A percentile compares a stretch with the other conserved stretches of the same genome.
These are phyloP conservation scores for Colletotrichum viniferum DNA, from an alignment of 2,329 filamentous ascomycete genomes.

Conservation along the genomic window DNA sequence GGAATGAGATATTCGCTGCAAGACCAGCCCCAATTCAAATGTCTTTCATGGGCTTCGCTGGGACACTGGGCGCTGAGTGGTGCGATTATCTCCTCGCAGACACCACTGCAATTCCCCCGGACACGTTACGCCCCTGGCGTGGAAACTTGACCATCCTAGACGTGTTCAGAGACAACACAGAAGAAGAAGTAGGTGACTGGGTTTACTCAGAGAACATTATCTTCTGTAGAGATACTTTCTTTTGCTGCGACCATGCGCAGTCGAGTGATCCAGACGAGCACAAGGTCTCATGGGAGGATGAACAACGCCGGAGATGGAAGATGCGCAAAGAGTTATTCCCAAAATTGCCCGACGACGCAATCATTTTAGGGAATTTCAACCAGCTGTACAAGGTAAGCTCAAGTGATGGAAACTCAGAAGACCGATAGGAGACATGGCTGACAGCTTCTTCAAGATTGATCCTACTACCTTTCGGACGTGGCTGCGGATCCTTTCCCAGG, in stretches of 20 bases:
- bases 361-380: constrained; percentile 98
- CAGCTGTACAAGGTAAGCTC: constrained; percentile 90
- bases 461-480: constrained; percentile 95
- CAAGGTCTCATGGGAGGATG: constrained; percentile 78
- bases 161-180: constrained; percentile 67
- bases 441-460: constrained; percentile 72
- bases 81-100: constrained; percentile 97
- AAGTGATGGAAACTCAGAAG: background rate
- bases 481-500: constrained; percentile 84
- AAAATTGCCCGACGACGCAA: constrained; percentile 75
- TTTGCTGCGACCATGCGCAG: constrained; percentile 96
- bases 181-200: constrained; percentile 77
- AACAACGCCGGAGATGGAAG: constrained; percentile 81
- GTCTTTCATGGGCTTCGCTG: constrained; percentile 99
- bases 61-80: constrained; percentile 95
- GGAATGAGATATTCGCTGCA: constrained; percentile 96
- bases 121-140: constrained; percentile 80
- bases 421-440: background rate
- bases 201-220: constrained; percentile 97
- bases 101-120: constrained; percentile 79
- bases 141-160: constrained; percentile 78
- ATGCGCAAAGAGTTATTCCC: constrained; percentile 96
- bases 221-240: constrained; percentile 93
- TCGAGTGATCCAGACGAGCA: constrained; percentile 77
- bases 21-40: constrained; percentile 95